These are phyloP conservation scores for Pseudogymnoascus sp. DNA, from an alignment of 2,329 filamentous ascomycete genomes.

Conservation along the genomic window DNA sequence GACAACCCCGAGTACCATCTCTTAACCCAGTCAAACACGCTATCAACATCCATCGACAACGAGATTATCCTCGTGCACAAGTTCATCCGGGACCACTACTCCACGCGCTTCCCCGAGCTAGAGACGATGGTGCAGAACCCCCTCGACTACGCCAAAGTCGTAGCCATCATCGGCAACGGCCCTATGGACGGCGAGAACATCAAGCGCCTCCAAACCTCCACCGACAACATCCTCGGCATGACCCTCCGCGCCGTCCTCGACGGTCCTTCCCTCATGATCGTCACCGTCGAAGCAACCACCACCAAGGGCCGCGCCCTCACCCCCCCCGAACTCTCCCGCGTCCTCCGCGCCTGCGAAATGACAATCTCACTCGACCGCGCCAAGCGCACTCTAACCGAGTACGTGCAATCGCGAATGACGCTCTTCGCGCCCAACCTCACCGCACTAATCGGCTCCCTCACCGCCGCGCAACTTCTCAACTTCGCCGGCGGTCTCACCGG, in stretches of 20 bases:
- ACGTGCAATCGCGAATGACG: constrained; percentile 95
- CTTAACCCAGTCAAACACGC: constrained; percentile 76
- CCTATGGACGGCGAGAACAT: constrained; percentile 76
- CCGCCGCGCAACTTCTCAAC: constrained; percentile 93
- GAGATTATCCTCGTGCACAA: constrained; percentile 93
- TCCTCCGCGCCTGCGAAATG: constrained; percentile 76
- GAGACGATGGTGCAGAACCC: constrained; percentile 85
- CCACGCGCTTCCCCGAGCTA: constrained; percentile 83
- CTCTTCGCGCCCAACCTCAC: constrained; percentile 93
- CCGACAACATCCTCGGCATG: constrained; percentile 67
- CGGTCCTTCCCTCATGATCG: constrained; percentile 87
- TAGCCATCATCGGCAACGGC: constrained; percentile 85
- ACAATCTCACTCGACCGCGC: constrained; percentile 79
- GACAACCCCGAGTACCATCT: constrained; percentile 89
- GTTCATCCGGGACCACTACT: constrained; percentile 93
- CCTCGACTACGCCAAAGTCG: constrained; percentile 89
- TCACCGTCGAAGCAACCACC: constrained; percentile 87
- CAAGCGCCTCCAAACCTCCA: constrained; percentile 66
- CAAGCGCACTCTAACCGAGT: constrained; percentile 80
- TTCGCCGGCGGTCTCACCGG: constrained; percentile 82
- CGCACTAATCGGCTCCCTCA: constrained; percentile 80
- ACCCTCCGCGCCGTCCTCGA: constrained; percentile 76
- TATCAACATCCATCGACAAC: constrained; percentile 87
- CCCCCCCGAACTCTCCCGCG: constrained; percentile 62
- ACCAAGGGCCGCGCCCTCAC: constrained; percentile 73